Conservation (phyloP, 1,284 basidiomycete species). For the Cryptococcus maquisensis region DNA sequence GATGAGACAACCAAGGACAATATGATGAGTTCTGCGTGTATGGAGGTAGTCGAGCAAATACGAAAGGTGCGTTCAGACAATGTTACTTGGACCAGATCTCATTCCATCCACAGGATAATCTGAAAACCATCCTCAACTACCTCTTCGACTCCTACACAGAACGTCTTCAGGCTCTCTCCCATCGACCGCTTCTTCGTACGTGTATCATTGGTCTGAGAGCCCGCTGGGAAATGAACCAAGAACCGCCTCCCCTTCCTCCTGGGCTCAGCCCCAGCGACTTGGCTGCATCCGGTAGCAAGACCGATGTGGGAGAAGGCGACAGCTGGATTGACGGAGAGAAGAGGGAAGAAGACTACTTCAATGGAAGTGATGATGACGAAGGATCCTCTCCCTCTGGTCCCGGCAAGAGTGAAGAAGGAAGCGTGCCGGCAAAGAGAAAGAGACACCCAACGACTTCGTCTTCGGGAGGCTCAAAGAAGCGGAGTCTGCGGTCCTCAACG, state of each 20-base stretch:
- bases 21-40: constrained; percentile 85
- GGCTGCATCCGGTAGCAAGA: background rate
- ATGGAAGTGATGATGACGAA: constrained; percentile 59
- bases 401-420: constrained; percentile 3
- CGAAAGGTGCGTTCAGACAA: constrained; percentile 59
- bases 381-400: background rate
- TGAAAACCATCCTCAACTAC: constrained; percentile 76
- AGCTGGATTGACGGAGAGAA: constrained; percentile 52
- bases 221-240: constrained; percentile 87
- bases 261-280: constrained; percentile 44
- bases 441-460: constrained; percentile 12
- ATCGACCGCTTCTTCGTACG: constrained; percentile 42
- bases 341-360: constrained; percentile 82
- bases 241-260: constrained; percentile 60
- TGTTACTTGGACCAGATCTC: background rate
- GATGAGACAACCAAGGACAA: constrained; percentile 83
- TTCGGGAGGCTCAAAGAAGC: constrained; percentile 9
- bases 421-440: constrained; percentile 27
- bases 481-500: constrained; percentile 1
- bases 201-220: constrained; percentile 58
- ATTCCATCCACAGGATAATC: constrained; percentile 64
- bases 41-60: constrained; percentile 91
- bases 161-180: constrained; percentile 63
- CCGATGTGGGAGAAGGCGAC: constrained; percentile 4
- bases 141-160: constrained; percentile 74